These are phyloP conservation scores for Boletus edulis DNA, from an alignment of 768 basidiomycete species.

Conservation along the genomic window DNA sequence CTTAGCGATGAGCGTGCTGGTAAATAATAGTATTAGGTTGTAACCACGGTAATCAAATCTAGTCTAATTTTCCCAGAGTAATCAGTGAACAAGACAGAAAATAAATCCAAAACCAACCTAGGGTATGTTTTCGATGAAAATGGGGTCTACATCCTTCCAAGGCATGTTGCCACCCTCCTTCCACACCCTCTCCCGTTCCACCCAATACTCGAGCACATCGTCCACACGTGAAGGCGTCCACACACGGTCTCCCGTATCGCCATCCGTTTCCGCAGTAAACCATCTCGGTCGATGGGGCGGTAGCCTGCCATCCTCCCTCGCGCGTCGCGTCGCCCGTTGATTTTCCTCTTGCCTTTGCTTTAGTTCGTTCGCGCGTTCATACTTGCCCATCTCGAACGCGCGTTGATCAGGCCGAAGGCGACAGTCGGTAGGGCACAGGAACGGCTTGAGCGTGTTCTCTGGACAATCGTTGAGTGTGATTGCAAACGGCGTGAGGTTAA, in stretches of 20 bases:
- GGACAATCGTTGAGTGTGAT: constrained; percentile 91
- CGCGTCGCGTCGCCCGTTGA: constrained; percentile 66
- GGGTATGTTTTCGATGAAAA: constrained; percentile 68
- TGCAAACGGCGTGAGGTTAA: constrained; percentile 94
- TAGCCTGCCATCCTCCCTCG: constrained; percentile 70
- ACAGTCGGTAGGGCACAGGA: constrained; percentile 88
- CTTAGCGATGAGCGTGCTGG: no score
- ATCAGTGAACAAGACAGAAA: neutral
- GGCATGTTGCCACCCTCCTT: constrained; percentile 29
- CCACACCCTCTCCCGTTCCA: constrained; percentile 68
- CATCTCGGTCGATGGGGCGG: constrained; percentile 81
- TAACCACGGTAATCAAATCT: neutral
- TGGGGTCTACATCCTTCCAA: constrained; percentile 74
- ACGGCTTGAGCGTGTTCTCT: constrained; percentile 60
- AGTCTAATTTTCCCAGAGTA: constrained; percentile 1
- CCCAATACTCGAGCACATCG: constrained; percentile 77
- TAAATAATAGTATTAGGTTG: neutral
- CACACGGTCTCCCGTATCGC: constrained; percentile 85
- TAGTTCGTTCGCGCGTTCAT: constrained; percentile 77
- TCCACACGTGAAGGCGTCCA: constrained; percentile 68
- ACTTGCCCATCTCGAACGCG: constrained; percentile 88
- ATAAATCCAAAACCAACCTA: neutral
- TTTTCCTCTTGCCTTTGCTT: constrained; percentile 82
- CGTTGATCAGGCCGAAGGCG: constrained; percentile 90
- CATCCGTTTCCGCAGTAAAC: constrained; percentile 81